Conservation (phyloP, 768 basidiomycete genomes). For the Pisolithus tinctorius region DNA sequence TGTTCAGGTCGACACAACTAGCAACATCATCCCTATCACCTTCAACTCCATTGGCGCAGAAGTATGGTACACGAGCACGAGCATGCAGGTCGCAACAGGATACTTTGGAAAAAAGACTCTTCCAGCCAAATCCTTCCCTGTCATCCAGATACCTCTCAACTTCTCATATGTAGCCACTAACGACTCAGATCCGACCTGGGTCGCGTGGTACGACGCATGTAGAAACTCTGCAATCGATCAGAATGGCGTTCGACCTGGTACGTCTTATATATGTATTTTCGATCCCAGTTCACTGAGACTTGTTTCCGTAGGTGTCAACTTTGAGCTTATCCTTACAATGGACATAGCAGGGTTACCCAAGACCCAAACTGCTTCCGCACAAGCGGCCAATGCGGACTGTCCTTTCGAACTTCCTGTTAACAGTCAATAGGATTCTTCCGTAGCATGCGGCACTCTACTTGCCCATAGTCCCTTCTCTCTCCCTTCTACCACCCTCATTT, state of each 20-base stretch:
- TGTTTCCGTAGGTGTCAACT: conserved; percentile 38
- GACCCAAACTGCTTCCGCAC: conserved; percentile 46
- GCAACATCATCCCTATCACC: conserved; percentile 71
- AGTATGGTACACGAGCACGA: conserved; percentile 64
- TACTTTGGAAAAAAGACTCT: conserved; percentile 51
- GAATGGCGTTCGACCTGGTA: conserved; percentile 54
- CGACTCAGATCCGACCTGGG: conserved; percentile 77
- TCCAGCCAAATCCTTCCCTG: conserved; percentile 59
- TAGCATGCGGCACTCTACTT: not conserved
- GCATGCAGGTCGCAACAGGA: conserved; percentile 61
- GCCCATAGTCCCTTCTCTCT: not conserved
- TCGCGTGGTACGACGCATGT: conserved; percentile 73
- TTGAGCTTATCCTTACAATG: conserved; percentile 61
- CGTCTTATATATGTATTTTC: conserved; percentile 20
- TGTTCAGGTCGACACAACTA: conserved; percentile 67
- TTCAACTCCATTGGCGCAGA: conserved; percentile 62
- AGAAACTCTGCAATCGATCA: conserved; percentile 46
- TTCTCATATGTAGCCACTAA: conserved; percentile 82
- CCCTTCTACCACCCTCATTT: not conserved
- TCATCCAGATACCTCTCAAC: conserved; percentile 68
- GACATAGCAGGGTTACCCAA: conserved; percentile 61
- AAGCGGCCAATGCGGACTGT: conserved; percentile 55
- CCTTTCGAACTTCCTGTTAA: conserved; percentile 60
- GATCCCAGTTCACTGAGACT: conserved; percentile 4
- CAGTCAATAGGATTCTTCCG: conserved; percentile 32